Percentiles rank a stretch among this genome's conserved stretches.
These are phyloP conservation scores for Candida stauntonica DNA, from an alignment of 805 yeast genomes.

Conservation along the genomic window DNA sequence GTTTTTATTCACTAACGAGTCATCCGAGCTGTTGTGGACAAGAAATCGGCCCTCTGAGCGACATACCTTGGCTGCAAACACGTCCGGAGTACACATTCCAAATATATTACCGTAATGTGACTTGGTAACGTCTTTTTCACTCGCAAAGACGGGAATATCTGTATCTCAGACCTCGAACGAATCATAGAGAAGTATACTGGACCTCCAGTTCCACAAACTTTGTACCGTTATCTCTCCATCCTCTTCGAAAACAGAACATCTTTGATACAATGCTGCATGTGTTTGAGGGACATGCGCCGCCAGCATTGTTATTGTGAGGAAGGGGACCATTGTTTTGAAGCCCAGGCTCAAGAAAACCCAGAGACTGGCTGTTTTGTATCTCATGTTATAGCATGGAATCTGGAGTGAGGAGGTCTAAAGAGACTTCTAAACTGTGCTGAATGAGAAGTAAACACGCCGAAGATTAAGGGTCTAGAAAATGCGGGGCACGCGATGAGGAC, in stretches of 20 bases:
- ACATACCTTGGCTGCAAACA: constrained; percentile 2
- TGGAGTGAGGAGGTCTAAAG: too few species aligned
- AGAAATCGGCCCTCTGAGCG: neutral
- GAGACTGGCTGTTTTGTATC: too few species aligned
- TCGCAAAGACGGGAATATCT: constrained; percentile 4
- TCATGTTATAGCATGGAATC: too few species aligned
- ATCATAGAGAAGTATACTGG: constrained; percentile 4
- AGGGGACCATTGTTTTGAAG: too few species aligned
- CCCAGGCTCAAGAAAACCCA: too few species aligned
- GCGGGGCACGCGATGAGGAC: too few species aligned
- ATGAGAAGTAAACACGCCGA: too few species aligned
- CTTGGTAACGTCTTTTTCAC: neutral
- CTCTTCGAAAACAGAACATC: constrained; percentile 1
- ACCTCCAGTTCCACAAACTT: constrained; percentile 8
- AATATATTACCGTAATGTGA: constrained; percentile 5
- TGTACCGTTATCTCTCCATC: neutral
- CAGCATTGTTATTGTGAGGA: too few species aligned
- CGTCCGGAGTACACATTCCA: constrained; percentile 6
- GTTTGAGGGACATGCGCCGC: neutral
- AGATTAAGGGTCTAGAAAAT: too few species aligned
- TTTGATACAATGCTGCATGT: neutral
- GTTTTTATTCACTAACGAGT: neutral
- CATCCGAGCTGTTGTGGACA: neutral
- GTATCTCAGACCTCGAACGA: neutral
- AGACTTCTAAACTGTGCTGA: too few species aligned